A percentile compares a stretch with the other conserved stretches of the same genome.
Evolutionary conservation across 2,329 filamentous ascomycete genomes (phyloP).

Genomic region (Stromatinia cepivora): DNA sequence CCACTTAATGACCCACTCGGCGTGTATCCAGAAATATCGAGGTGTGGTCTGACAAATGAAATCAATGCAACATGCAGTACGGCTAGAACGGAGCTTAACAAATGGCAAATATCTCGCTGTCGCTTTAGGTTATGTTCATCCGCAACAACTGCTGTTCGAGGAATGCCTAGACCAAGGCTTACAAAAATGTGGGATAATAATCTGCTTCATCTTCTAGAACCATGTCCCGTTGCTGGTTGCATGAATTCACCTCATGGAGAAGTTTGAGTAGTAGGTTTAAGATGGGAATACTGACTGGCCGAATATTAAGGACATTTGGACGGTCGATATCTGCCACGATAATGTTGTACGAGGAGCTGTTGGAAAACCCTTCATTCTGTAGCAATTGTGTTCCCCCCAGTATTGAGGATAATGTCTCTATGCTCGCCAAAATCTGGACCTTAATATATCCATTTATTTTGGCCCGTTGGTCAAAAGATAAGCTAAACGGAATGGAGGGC

Average conservation of each 20-base stretch:
- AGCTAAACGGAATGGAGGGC: rapidly evolving
- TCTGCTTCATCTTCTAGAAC: background rate
- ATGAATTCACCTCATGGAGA: background rate
- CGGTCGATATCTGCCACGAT: background rate
- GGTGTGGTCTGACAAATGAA: background rate
- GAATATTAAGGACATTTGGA: background rate
- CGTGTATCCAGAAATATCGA: background rate
- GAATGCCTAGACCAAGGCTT: background rate
- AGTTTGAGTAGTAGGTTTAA: background rate
- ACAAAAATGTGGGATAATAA: background rate
- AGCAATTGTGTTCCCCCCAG: background rate
- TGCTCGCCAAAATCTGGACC: background rate
- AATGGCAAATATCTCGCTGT: background rate
- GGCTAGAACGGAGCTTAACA: background rate
- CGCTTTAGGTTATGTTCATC: background rate
- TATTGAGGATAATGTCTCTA: background rate
- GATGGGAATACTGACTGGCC: background rate
- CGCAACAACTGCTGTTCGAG: rapidly evolving
- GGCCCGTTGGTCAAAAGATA: background rate
- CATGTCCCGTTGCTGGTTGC: background rate
- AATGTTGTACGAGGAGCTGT: background rate
- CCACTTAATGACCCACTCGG: background rate
- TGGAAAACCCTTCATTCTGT: background rate
- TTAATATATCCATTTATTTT: background rate
- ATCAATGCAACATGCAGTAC: background rate